Evolutionary conservation across 1,139 yeast genomes (phyloP).

Genomic region (Blastobotrys illinoisensis): DNA sequence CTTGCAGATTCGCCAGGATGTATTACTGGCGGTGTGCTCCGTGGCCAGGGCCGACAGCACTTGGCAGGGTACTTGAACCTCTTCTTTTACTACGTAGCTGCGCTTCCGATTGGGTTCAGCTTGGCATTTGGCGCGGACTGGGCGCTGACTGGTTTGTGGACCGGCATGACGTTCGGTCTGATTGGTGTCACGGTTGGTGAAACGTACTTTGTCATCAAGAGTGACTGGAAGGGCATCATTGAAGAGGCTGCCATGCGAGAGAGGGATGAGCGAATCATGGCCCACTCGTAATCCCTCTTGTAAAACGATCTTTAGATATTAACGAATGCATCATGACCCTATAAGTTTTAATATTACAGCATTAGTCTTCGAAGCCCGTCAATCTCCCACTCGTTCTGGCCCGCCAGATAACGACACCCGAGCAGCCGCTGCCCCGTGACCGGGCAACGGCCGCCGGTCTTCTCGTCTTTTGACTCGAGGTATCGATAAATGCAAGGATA

Average conservation of each 20-base stretch:
- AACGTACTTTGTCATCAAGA: conserved; percentile 42
- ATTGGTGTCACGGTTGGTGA: conserved; percentile 62
- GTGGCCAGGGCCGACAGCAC: conserved; percentile 85
- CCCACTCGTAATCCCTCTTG: conserved; percentile 6
- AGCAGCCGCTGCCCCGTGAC: conserved; percentile 67
- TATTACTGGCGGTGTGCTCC: conserved; percentile 73
- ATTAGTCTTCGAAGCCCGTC: conserved; percentile 70
- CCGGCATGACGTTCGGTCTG: conserved; percentile 80
- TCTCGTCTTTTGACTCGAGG: conserved; percentile 41
- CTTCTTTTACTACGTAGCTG: conserved; percentile 63
- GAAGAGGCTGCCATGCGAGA: conserved; percentile 38
- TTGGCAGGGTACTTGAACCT: conserved; percentile 78
- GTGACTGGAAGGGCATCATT: conserved; percentile 50
- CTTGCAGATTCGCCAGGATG: conserved; percentile 78
- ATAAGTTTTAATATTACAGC: conserved; percentile 33
- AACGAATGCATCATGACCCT: not conserved
- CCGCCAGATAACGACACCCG: conserved; percentile 63
- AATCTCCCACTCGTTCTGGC: conserved; percentile 61
- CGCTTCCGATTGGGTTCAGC: conserved; percentile 63
- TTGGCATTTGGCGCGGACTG: conserved; percentile 52
- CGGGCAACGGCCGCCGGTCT: conserved; percentile 77
- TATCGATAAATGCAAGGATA: conserved; percentile 77
- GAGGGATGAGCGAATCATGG: conserved; percentile 16
- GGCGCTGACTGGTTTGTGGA: conserved; percentile 73
- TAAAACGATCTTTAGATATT: not conserved